phyloP scores from a whole-genome alignment of 2,329 filamentous ascomycete species.

The Ceratocystis harringtonii region DNA sequence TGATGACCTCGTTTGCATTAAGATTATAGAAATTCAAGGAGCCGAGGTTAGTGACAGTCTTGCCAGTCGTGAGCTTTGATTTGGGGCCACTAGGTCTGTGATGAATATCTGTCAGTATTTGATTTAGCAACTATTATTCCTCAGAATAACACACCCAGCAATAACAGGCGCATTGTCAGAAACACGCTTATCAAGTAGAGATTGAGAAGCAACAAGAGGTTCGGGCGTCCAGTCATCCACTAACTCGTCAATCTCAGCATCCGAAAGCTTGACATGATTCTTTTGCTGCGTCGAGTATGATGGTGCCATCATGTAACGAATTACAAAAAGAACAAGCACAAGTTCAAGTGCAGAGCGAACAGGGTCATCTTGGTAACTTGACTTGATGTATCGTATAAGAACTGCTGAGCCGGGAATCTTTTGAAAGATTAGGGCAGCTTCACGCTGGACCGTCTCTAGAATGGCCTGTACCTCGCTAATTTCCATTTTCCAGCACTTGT shows the following conservation, averaged over 20 bases:
- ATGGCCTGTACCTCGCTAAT: constrained; percentile 44
- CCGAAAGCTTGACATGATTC: constrained; percentile 74
- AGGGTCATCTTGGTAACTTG: constrained; percentile 94
- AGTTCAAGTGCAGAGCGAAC: constrained; percentile 87
- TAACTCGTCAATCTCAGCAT: constrained; percentile 94
- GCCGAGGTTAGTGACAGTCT: constrained; percentile 82
- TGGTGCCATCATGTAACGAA: constrained; percentile 80
- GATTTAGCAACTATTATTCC: background rate
- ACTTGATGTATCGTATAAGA: constrained; percentile 85
- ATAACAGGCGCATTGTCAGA: constrained; percentile 76
- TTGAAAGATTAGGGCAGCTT: constrained; percentile 55
- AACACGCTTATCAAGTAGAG: constrained; percentile 62
- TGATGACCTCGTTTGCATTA: constrained; percentile 78
- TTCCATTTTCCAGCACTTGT: constrained; percentile 36
- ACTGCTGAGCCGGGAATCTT: constrained; percentile 89
- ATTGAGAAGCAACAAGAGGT: constrained; percentile 64
- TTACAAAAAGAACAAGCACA: constrained; percentile 85
- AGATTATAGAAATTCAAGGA: constrained; percentile 98
- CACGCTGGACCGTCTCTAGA: constrained; percentile 36
- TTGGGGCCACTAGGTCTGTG: constrained; percentile 74
- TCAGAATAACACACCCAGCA: constrained; percentile 47
- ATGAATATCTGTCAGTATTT: background rate
- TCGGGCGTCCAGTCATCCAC: constrained; percentile 95
- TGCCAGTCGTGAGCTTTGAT: constrained; percentile 73
- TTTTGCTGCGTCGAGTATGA: constrained; percentile 85